Conservation (phyloP, 257 asterid genomes). For the Rauvolfia tetraphylla region DNA sequence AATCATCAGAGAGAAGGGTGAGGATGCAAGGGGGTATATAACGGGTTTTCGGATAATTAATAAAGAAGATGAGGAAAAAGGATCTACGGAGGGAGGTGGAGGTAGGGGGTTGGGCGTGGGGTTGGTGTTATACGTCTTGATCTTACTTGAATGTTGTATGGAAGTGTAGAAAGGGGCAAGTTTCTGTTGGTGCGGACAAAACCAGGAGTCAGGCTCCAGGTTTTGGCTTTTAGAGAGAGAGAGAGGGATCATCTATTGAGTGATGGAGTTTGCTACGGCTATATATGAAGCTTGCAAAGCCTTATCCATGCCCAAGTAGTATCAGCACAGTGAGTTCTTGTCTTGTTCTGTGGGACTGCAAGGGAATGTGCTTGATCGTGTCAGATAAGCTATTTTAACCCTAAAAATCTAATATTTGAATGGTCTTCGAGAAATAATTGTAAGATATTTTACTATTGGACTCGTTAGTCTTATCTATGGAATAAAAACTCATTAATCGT, state of each 20-base stretch:
- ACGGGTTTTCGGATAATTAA: background rate
- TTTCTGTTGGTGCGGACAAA: background rate
- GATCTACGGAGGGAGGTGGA: background rate
- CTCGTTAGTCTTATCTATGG: too few species aligned
- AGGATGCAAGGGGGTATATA: background rate
- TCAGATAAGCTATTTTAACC: too few species aligned
- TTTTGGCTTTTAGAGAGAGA: conserved; percentile 17
- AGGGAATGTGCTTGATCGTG: too few species aligned
- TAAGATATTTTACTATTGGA: too few species aligned
- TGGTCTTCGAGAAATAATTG: too few species aligned
- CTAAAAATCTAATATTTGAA: too few species aligned
- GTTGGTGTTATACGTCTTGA: background rate
- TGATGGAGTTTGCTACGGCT: background rate
- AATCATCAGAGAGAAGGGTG: background rate
- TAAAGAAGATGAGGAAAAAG: background rate
- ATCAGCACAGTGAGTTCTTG: background rate
- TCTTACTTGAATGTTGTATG: conserved; percentile 9
- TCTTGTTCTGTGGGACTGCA: background rate
- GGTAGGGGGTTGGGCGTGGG: background rate
- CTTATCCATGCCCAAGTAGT: background rate
- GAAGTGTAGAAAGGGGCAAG: background rate
- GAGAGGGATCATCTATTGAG: too few species aligned
- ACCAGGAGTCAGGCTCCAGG: conserved; percentile 13
- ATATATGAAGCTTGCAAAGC: too few species aligned
- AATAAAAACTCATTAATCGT: too few species aligned